Evolutionary conservation across 352 stramenopile genomes (phyloP).

Genomic region (Discostella stelligera): DNA sequence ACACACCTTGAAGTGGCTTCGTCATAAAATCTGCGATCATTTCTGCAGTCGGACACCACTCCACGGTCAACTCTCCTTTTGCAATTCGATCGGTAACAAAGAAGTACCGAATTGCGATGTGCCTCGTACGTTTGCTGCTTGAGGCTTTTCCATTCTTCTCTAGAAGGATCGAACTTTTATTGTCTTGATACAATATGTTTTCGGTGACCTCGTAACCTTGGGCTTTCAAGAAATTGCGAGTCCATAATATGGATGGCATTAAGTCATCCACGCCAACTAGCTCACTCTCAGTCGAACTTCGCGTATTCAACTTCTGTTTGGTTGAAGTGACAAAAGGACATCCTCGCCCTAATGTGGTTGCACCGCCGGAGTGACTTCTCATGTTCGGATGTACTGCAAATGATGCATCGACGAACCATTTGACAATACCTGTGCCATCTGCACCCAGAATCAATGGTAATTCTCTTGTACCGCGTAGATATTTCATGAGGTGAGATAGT

Average conservation of each 20-base stretch:
- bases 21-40: slow-evolving; percentile 30
- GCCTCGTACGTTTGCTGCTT: background rate
- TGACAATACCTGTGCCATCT: background rate
- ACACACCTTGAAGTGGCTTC: slow-evolving; percentile 40
- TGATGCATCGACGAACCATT: slow-evolving; percentile 51
- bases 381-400: slow-evolving; percentile 53
- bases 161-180: slow-evolving; percentile 5
- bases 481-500: slow-evolving; percentile 35
- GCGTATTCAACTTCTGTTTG: slow-evolving; percentile 47
- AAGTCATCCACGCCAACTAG: slow-evolving; percentile 42
- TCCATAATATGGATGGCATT: slow-evolving; percentile 42
- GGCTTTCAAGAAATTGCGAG: background rate
- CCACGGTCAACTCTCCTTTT: slow-evolving; percentile 1
- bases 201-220: background rate
- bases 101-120: too few species aligned
- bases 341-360: slow-evolving; percentile 35
- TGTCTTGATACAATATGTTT: slow-evolving; percentile 10
- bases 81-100: background rate
- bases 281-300: slow-evolving; percentile 51
- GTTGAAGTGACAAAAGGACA: background rate
- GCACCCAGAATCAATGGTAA: slow-evolving; percentile 13
- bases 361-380: slow-evolving; percentile 49
- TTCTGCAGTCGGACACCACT: background rate
- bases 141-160: slow-evolving; percentile 3
- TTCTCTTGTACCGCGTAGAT: slow-evolving; percentile 19